These are phyloP conservation scores for Phylloporus sp. DNA, from an alignment of 768 basidiomycete species.

Conservation along the genomic window DNA sequence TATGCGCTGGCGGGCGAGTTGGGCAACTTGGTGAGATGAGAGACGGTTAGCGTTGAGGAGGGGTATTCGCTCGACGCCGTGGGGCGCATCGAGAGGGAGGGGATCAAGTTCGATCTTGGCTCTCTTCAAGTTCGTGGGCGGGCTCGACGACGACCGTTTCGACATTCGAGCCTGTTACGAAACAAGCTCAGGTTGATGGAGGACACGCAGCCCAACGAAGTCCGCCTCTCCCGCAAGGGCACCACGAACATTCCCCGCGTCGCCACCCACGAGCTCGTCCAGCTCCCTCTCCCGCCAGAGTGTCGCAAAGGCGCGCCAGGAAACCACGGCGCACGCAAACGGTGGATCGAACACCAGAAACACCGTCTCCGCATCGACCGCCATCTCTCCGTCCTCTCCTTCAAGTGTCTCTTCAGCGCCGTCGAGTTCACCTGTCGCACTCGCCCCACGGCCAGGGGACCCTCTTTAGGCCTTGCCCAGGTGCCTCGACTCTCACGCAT, in stretches of 20 bases:
- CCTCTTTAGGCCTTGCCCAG: too few species aligned
- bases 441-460: too few species aligned
- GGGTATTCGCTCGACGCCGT: slow-evolving; percentile 29
- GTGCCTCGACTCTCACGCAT: too few species aligned
- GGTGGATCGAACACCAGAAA: slow-evolving; percentile 15
- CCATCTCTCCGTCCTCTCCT: slow-evolving; percentile 10
- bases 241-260: slow-evolving; percentile 27
- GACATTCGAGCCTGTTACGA: too few species aligned
- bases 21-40: slow-evolving; percentile 9
- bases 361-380: slow-evolving; percentile 1
- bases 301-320: slow-evolving; percentile 12
- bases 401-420: slow-evolving; percentile 2
- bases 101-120: slow-evolving; percentile 17
- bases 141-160: slow-evolving; percentile 14
- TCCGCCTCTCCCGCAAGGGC: slow-evolving; percentile 34
- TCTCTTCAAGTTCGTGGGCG: slow-evolving; percentile 15
- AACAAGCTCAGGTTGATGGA: slow-evolving; percentile 29
- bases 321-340: slow-evolving; percentile 3
- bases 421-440: slow-evolving; percentile 11
- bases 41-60: slow-evolving; percentile 9
- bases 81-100: slow-evolving; percentile 17
- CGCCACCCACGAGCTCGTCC: not conserved
- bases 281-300: slow-evolving; percentile 7
- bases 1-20: slow-evolving; percentile 16
- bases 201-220: slow-evolving; percentile 38